Conservation (phyloP, 225 moss, liverwort and hornwort species). For the Sphagnum tenellum region DNA sequence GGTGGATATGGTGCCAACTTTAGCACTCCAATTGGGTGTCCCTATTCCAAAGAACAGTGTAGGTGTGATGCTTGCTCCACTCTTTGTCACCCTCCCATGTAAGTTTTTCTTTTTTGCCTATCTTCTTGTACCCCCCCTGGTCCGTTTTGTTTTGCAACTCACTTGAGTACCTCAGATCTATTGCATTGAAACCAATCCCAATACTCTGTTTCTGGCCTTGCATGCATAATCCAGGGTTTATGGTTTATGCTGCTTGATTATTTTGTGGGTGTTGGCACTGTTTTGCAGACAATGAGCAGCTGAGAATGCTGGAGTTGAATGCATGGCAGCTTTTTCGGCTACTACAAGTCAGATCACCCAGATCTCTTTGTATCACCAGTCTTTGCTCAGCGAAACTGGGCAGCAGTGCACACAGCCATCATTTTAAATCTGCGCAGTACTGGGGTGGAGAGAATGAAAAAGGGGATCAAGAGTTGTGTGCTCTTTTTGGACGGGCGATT, state of each 20-base stretch:
- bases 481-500: constrained; percentile 39
- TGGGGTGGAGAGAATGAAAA: constrained; percentile 20
- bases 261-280: neutral
- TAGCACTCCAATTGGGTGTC: constrained; percentile 62
- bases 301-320: constrained; percentile 68
- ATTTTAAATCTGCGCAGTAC: constrained; percentile 6
- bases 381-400: constrained; percentile 12
- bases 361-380: constrained; percentile 29
- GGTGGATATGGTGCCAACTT: constrained; percentile 80
- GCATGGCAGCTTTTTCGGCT: constrained; percentile 66
- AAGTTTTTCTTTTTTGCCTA: constrained; percentile 11
- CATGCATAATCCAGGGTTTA: too few relatives aligned
- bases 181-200: too few relatives aligned
- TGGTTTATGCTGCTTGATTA: too few relatives aligned
- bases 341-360: constrained; percentile 48
- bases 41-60: constrained; percentile 82
- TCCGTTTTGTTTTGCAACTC: too few relatives aligned
- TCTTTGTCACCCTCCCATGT: constrained; percentile 49
- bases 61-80: constrained; percentile 56
- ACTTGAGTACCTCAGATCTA: too few relatives aligned
- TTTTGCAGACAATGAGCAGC: constrained; percentile 48
- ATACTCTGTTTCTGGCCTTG: too few relatives aligned
- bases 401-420: constrained; percentile 9
- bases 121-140: neutral
- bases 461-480: constrained; percentile 37